Evolutionary conservation across 169 alveolate genomes (phyloP).

Genomic region (Blepharisma undulans): DNA sequence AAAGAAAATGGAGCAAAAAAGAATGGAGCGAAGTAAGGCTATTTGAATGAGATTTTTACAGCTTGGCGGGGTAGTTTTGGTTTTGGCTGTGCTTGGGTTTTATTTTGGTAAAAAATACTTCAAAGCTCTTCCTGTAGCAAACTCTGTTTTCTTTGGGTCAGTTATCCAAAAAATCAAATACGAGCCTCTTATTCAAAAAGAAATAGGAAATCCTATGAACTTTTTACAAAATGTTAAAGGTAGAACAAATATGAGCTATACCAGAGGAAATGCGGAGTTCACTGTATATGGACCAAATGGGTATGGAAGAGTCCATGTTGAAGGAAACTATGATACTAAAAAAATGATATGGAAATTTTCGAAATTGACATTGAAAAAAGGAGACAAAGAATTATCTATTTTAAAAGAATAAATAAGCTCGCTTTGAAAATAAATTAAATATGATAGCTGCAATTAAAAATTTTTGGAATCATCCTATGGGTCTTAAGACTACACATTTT

Average conservation of each 20-base stretch:
- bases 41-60: background rate
- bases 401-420: background rate
- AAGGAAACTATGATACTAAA: background rate
- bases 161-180: background rate
- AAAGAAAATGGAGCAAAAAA: background rate
- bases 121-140: background rate
- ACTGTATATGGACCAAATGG: constrained; percentile 31
- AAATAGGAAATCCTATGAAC: background rate
- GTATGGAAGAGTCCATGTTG: background rate
- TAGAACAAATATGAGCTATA: background rate
- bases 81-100: background rate
- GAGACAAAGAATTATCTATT: background rate
- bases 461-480: constrained; percentile 63
- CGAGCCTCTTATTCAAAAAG: background rate
- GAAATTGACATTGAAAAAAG: background rate
- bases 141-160: background rate
- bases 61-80: background rate
- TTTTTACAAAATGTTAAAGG: constrained; percentile 10
- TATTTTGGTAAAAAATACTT: background rate
- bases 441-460: background rate
- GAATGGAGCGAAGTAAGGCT: background rate
- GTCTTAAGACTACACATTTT: constrained; percentile 88
- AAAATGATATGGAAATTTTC: background rate
- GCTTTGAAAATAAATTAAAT: background rate
- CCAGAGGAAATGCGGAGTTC: constrained; percentile 2